Percentiles rank a stretch among this genome's conserved stretches.
Evolutionary conservation across 495 filamentous ascomycete genomes (phyloP).

Genomic region (Podospora fimiseda): DNA sequence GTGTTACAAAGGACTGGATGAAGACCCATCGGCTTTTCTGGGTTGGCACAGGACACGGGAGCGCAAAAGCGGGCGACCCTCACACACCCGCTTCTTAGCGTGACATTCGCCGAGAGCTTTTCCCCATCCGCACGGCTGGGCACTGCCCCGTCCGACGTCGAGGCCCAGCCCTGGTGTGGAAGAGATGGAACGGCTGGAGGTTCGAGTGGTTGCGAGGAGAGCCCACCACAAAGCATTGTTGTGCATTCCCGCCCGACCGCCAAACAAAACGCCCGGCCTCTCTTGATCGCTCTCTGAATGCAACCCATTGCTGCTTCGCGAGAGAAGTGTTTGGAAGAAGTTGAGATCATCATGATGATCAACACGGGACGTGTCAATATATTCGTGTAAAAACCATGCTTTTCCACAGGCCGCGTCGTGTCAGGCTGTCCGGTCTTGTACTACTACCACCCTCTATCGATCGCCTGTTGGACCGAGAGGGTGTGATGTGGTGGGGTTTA

Average conservation of each 20-base stretch:
- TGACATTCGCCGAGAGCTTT: constrained; percentile 4
- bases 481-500: constrained; percentile 11
- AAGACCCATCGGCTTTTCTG: constrained; percentile 1
- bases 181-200: no score
- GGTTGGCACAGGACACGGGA: constrained; percentile 18
- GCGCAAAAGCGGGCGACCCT: constrained; percentile 17
- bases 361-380: not conserved
- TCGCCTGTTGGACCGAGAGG: constrained; percentile 1
- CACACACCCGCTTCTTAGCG: constrained; percentile 18
- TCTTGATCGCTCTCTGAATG: not conserved
- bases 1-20: constrained; percentile 1
- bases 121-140: constrained; percentile 16
- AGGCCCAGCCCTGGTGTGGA: no score
- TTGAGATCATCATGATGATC: not conserved
- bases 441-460: not conserved
- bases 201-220: not conserved
- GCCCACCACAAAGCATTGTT: not conserved
- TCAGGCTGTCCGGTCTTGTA: not conserved
- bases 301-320: not conserved
- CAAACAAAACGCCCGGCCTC: not conserved
- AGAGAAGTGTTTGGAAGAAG: no score
- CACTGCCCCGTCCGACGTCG: constrained; percentile 3
- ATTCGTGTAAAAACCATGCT: no score
- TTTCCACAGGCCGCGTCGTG: not conserved
- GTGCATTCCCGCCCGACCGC: not conserved